phyloP scores from a whole-genome alignment of 495 filamentous ascomycete species.

The Neurospora discreta region DNA sequence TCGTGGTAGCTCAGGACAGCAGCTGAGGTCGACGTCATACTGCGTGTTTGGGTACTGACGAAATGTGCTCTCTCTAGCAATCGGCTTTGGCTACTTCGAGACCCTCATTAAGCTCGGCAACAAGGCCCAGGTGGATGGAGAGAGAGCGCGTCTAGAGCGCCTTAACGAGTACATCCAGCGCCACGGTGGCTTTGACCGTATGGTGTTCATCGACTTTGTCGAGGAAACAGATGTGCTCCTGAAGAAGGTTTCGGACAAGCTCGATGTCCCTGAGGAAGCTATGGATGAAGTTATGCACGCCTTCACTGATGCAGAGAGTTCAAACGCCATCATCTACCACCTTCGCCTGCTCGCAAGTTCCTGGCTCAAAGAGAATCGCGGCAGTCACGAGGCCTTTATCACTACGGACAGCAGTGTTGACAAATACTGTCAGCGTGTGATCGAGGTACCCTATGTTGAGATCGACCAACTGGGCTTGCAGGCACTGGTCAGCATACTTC shows the following conservation, averaged over 20 bases:
- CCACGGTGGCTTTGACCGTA: conserved; percentile 51
- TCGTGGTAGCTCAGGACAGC: not conserved
- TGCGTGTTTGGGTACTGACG: conserved; percentile 1
- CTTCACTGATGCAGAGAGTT: conserved; percentile 61
- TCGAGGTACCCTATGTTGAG: conserved; percentile 68
- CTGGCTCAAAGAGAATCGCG: conserved; percentile 68
- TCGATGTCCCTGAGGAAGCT: conserved; percentile 44
- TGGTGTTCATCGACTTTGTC: conserved; percentile 74
- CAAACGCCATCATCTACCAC: conserved; percentile 60
- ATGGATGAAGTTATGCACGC: conserved; percentile 50
- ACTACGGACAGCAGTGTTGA: conserved; percentile 43
- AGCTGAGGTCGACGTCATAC: not conserved
- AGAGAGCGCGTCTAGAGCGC: conserved; percentile 58
- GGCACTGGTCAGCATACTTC: conserved; percentile 64
- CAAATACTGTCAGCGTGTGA: conserved; percentile 54
- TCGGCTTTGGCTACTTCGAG: conserved; percentile 91
- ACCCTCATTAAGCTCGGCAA: conserved; percentile 58
- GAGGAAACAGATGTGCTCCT: conserved; percentile 62
- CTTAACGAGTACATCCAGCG: conserved; percentile 57
- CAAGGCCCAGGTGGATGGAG: conserved; percentile 49
- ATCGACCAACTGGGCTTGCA: conserved; percentile 82
- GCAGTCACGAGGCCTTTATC: conserved; percentile 61
- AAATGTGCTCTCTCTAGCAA: conserved; percentile 41
- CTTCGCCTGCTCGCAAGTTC: conserved; percentile 70
- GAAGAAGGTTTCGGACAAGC: conserved; percentile 41